Evolutionary conservation across 345 rosid genomes (phyloP), one percentile per base, ranked within the genome.

Genomic region (Arabidopsis suecica): DNA sequence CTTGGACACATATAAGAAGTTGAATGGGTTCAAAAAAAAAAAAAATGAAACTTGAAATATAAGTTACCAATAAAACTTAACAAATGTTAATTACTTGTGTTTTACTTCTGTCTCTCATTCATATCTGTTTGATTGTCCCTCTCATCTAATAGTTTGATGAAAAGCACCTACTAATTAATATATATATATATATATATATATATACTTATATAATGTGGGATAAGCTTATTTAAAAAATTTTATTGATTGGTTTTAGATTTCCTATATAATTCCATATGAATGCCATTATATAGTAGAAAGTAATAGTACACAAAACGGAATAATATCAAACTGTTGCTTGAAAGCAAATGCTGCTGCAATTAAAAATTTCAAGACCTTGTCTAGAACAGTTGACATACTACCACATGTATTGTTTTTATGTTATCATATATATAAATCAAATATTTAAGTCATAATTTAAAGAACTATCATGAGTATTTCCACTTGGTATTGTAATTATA

Each of bases 101-200:
- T 36, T 76, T 62, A 76, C 75, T 69, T 69, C 33, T 61, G 68
- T 44, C 41, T 62, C 22, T 42, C 56, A 44, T 62, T 76, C 57
- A 23, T 41, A 33, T 76, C 25, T 62, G 71, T 61, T 76, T 23
- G 8, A 42, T 38, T 69, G 75, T 69, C 75, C 50, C 59, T 69
- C 42, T 76, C 65, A 61, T 44, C 47, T 53, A 13, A 41, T 50
- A 6, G 63, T 51, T 68, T 50, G 63, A 58, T 68, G 40, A 18
- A 49, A 67, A 48, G 1, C 50, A 67, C 25, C 50, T 65, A 57
- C 14, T 51, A 36, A 28, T 22, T 22, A 22, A 22, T 22, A 22
- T n/a, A 36, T 37, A n/a, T n/a, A n/a, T n/a, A n/a, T n/a, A n/a
- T n/a, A n/a, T n/a, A n/a, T n/a, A n/a, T n/a, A n/a, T n/a, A n/a